Base-by-base conservation (phyloP, 345 rosid species). In the Aquilaria yunnanensis region DNA sequence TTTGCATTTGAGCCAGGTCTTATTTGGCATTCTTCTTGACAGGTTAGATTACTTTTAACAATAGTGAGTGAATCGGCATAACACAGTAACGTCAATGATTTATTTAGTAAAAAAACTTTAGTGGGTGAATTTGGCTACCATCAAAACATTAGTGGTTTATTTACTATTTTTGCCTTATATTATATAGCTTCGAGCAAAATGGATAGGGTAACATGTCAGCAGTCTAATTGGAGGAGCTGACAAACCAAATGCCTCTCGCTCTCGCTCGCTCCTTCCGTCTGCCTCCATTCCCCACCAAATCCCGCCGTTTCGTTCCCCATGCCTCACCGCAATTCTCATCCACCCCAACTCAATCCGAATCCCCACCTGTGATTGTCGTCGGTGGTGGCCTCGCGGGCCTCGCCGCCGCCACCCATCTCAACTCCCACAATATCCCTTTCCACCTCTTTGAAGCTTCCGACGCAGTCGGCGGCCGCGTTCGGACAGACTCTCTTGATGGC, bases 381-480 rank as follows among this genome's bases (percentile, higher is more conserved):
- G 97, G 98, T 30, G 97, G 81, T 4, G 98, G 98, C 55, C 91
- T 92, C 29, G 83, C 97, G 0, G 97, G 98, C 51, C 83, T 93
- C 8, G 96, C 98, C 32, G 94, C 98, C 14, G 96, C 98, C 6
- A 78, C 83, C 61, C 77, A 59, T 7, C 96, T 93, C 69, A 63
- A 62, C 61, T 80, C 96, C 54, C 60, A 74, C 16, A 69, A 71
- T 64, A 72, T 82, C 62, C 94, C 94, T 6, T 88, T 86, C 74
- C 74, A 86, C 34, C 82, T 88, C 54, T 60, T 92, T 1, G 98
- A 92, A 71, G 84, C 97, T 46, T 89, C 98, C 30, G 90, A 92
- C 45, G 84, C 66, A 6, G 86, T 90, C 7, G 98, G 98, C 2
- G 97, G 96, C 51, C 91, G 98, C 3, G 98, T 92, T 41, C 81